phyloP scores from a whole-genome alignment of 1,139 yeast species.

The Zygosaccharomyces pseudobailii region DNA sequence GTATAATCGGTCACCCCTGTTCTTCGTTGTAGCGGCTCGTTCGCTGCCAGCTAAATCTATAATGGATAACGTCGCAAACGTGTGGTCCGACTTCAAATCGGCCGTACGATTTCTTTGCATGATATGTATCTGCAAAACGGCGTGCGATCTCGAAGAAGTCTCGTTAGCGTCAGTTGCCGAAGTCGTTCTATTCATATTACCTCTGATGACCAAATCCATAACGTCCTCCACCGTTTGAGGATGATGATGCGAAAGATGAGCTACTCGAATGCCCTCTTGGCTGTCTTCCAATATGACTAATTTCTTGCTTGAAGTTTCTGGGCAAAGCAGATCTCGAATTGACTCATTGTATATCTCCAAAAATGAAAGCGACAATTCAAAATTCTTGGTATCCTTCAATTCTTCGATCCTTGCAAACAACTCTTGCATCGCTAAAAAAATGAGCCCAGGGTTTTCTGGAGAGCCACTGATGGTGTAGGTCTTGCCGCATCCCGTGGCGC shows the following conservation, averaged over 20 bases:
- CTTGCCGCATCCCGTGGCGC: constrained; percentile 98
- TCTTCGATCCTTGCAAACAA: constrained; percentile 58
- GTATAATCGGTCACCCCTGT: constrained; percentile 69
- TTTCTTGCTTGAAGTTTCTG: constrained; percentile 39
- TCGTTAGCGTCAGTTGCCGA: constrained; percentile 91
- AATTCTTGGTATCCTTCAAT: constrained; percentile 47
- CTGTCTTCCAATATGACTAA: constrained; percentile 70
- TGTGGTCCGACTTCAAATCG: constrained; percentile 61
- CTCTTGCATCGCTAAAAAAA: constrained; percentile 73
- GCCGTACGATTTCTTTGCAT: constrained; percentile 56
- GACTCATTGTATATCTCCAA: constrained; percentile 89
- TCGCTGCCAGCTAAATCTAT: constrained; percentile 95
- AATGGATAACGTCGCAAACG: constrained; percentile 74
- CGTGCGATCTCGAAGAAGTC: constrained; percentile 87
- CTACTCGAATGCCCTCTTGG: constrained; percentile 60
- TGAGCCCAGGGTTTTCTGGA: constrained; percentile 70
- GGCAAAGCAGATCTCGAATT: constrained; percentile 69
- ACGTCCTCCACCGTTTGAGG: constrained; percentile 70
- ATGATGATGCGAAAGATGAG: constrained; percentile 63
- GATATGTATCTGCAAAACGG: constrained; percentile 79
- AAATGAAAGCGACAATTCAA: constrained; percentile 66
- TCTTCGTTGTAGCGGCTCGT: constrained; percentile 84
- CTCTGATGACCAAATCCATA: constrained; percentile 68
- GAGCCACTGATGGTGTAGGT: constrained; percentile 87
- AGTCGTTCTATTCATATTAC: constrained; percentile 72